Base-by-base conservation (phyloP, 176 grass and related monocot species). In the Musa acuminata region DNA sequence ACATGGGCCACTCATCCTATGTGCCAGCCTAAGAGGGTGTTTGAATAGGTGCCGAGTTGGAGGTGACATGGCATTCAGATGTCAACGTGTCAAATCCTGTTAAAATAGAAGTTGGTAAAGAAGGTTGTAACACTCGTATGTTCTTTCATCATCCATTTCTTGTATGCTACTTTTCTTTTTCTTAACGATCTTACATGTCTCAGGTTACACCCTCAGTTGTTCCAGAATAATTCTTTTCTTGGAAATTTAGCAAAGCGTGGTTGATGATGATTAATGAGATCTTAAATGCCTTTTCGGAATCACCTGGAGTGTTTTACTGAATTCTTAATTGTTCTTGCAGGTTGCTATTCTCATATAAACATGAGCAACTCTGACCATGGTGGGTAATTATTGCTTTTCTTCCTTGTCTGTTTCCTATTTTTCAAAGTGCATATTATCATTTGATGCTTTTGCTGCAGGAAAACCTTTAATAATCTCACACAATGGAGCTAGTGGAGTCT, bases 401-500 rank as follows among this genome's bases (percentile, higher is more conserved):
- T 43, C 35, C 4, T 29, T 63, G 63, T 57, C 77, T 55, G 49
- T 21, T 57, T 67, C 12, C 67, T 52, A 50, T 11, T 16, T 49
- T 22, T 72, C 66, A 60, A 68, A 10, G 72, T 77, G 51, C 35
- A 13, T 81, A 66, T 25, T 51, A 11, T 67, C 75, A 49, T 60
- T 75, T n/a, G 59, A 49, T 10, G 49, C 11, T 13, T 82, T 0
- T 57, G 52, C 20, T 82, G 43, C 79, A 92, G 90, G 71, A 72
- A 87, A 83, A 22, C 94, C 90, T 81, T 67, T 97, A 69, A 83
- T 97, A 79, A 93, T 97, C 80, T 91, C 94, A 13, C 87, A 97
- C 59, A 83, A 93, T 66, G 94, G 94, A 79, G 94, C 94, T 80
- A 97, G 94, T 78, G 94, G 94, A 20, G 87, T 90, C 78, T 97